phyloP scores from a whole-genome alignment of 352 stramenopile species.

The Phytophthora crassamura region DNA sequence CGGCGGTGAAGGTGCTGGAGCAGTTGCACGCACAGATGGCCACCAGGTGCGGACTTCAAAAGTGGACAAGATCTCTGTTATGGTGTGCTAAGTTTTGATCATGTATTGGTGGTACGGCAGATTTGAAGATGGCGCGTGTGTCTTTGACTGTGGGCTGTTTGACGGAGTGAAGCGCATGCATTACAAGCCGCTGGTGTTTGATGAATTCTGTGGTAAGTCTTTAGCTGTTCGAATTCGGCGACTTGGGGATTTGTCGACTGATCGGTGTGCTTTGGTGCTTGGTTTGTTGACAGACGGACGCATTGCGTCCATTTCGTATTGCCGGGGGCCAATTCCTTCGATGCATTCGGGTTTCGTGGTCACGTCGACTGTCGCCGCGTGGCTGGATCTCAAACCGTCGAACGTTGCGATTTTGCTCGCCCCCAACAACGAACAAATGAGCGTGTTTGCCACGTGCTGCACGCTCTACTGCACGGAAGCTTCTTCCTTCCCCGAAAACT shows the following conservation, averaged over 20 bases:
- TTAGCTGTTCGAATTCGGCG: constrained; percentile 1
- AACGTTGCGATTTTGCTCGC: constrained; percentile 85
- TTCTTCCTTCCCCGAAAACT: constrained; percentile 69
- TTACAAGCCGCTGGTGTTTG: constrained; percentile 82
- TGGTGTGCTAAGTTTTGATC: not conserved
- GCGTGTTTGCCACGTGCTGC: constrained; percentile 88
- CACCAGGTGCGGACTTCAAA: constrained; percentile 49
- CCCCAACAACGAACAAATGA: constrained; percentile 89
- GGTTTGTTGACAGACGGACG: constrained; percentile 58
- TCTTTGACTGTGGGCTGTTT: constrained; percentile 89
- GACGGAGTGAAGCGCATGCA: constrained; percentile 84
- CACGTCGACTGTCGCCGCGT: constrained; percentile 81
- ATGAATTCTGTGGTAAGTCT: constrained; percentile 85
- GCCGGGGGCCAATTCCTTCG: constrained; percentile 71
- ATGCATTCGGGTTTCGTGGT: constrained; percentile 89
- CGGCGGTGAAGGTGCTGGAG: constrained; percentile 75
- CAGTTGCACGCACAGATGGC: constrained; percentile 68
- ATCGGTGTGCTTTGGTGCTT: not conserved
- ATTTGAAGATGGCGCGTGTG: constrained; percentile 80
- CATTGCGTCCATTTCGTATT: constrained; percentile 84
- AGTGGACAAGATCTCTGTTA: constrained; percentile 1
- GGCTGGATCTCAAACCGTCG: constrained; percentile 76
- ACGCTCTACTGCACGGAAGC: constrained; percentile 81
- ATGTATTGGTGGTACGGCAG: constrained; percentile 27
- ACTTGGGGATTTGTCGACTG: constrained; percentile 1